Percentiles rank a stretch among this genome's conserved stretches.
phyloP scores from a whole-genome alignment of 192 early-diverging fungal genomes.

The Mortierella hygrophila region DNA sequence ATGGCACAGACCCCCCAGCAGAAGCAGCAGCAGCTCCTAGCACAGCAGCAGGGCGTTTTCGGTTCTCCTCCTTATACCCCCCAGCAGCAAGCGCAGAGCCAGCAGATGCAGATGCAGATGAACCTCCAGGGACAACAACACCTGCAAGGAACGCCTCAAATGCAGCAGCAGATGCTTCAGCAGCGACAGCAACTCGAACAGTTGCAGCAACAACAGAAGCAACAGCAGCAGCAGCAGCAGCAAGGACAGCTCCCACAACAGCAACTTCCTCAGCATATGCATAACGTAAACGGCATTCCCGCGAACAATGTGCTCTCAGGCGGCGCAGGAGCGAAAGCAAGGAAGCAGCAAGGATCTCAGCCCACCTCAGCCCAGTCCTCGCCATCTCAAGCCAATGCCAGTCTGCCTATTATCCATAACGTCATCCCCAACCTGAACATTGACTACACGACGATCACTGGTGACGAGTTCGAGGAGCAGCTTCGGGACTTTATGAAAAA shows the following conservation, averaged over 20 bases:
- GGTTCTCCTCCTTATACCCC: constrained; percentile 32
- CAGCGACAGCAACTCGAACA: constrained; percentile 22
- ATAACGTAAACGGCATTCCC: constrained; percentile 34
- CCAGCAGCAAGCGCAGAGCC: constrained; percentile 36
- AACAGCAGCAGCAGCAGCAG: constrained; percentile 39
- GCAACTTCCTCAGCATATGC: constrained; percentile 26
- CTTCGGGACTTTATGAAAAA: constrained; percentile 48
- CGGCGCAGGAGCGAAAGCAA: constrained; percentile 20
- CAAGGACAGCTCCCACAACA: constrained; percentile 20
- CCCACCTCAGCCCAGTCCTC: constrained; percentile 53
- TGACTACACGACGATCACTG: constrained; percentile 38
- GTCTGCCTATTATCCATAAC: constrained; percentile 43
- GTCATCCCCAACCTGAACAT: constrained; percentile 48
- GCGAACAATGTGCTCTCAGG: constrained; percentile 16
- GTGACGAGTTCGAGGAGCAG: constrained; percentile 54
- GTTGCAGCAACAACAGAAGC: constrained; percentile 12
- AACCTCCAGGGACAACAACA: constrained; percentile 25
- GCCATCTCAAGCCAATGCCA: constrained; percentile 49
- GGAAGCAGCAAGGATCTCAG: constrained; percentile 49
- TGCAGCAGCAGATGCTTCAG: constrained; percentile 30
- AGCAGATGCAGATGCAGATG: constrained; percentile 25
- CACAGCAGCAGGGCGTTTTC: constrained; percentile 42
- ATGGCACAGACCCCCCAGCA: constrained; percentile 38
- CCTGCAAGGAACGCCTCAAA: constrained; percentile 28
- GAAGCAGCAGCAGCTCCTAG: constrained; percentile 35